A percentile compares a stretch with the other conserved stretches of the same genome.
Conservation (phyloP, 1,284 basidiomycete species). For the Somion occarium region DNA sequence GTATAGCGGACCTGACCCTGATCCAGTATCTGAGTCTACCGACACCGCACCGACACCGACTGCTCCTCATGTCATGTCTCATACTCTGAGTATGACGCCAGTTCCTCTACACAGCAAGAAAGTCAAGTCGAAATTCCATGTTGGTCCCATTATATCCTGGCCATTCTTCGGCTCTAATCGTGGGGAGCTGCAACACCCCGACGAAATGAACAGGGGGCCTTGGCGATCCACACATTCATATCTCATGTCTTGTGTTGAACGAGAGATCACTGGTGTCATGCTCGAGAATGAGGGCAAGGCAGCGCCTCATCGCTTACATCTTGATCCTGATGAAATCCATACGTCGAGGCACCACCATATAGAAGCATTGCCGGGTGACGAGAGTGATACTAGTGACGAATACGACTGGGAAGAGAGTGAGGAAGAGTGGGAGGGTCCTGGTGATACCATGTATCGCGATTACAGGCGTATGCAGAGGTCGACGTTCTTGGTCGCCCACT, state of each 20-base stretch:
- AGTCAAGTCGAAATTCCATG: slow-evolving; percentile 41
- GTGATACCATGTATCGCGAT: slow-evolving; percentile 71
- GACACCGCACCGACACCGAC: slow-evolving; percentile 27
- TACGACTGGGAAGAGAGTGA: slow-evolving; percentile 73
- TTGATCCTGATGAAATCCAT: slow-evolving; percentile 70
- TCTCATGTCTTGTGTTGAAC: slow-evolving; percentile 54
- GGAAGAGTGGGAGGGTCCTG: slow-evolving; percentile 69
- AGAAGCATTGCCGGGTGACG: slow-evolving; percentile 58
- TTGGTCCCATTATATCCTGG: slow-evolving; percentile 81
- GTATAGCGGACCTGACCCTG: slow-evolving; percentile 49
- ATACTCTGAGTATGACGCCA: slow-evolving; percentile 6
- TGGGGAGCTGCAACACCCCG: slow-evolving; percentile 61
- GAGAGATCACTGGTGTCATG: slow-evolving; percentile 64
- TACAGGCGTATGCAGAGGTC: slow-evolving; percentile 72
- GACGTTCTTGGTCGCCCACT: slow-evolving; percentile 70
- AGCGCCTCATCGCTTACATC: slow-evolving; percentile 67
- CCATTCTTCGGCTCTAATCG: slow-evolving; percentile 80
- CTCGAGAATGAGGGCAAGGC: slow-evolving; percentile 70
- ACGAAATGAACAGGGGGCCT: slow-evolving; percentile 71
- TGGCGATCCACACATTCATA: slow-evolving; percentile 60
- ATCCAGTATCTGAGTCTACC: slow-evolving; percentile 16
- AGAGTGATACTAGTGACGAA: slow-evolving; percentile 68
- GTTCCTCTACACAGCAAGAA: slow-evolving; percentile 2
- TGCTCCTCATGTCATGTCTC: slow-evolving; percentile 13
- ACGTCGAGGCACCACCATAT: slow-evolving; percentile 65